phyloP scores from a whole-genome alignment of 2,329 filamentous ascomycete genomes.

The Myriangium duriaei region DNA sequence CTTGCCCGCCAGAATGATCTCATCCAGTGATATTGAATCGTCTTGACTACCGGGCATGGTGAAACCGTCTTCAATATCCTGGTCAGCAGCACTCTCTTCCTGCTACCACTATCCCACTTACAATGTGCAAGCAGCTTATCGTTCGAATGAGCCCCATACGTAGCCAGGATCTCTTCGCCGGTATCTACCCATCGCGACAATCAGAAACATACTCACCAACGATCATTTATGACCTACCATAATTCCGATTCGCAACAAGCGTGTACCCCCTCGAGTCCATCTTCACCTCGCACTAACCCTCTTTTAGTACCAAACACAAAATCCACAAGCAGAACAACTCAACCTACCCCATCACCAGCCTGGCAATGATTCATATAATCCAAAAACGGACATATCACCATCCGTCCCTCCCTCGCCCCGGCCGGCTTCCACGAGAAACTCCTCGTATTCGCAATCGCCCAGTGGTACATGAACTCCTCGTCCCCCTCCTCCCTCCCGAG shows the following conservation, averaged over 20 bases:
- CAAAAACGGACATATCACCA: conserved; percentile 58
- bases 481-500: conserved; percentile 18
- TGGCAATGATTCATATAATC: conserved; percentile 55
- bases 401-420: conserved; percentile 42
- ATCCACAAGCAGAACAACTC: not conserved
- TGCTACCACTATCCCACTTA: too few relatives aligned
- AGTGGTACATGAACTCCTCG: conserved; percentile 40
- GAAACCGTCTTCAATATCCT: conserved; percentile 37
- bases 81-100: conserved; percentile 3
- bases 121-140: conserved; percentile 61
- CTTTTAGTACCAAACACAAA: not conserved
- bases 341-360: conserved; percentile 24
- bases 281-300: conserved; percentile 36
- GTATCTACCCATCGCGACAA: conserved; percentile 16
- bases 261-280: conserved; percentile 42
- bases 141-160: conserved; percentile 58
- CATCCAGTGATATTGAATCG: conserved; percentile 31
- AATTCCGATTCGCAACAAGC: conserved; percentile 40
- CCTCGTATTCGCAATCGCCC: conserved; percentile 49
- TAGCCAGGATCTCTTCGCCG: conserved; percentile 55
- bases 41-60: conserved; percentile 21
- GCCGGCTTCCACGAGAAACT: conserved; percentile 45
- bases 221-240: conserved; percentile 26
- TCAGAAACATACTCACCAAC: conserved; percentile 1
- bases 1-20: conserved; percentile 29